Base-by-base conservation (phyloP, 2,329 filamentous ascomycete species). In the Rutstroemia sp. region DNA sequence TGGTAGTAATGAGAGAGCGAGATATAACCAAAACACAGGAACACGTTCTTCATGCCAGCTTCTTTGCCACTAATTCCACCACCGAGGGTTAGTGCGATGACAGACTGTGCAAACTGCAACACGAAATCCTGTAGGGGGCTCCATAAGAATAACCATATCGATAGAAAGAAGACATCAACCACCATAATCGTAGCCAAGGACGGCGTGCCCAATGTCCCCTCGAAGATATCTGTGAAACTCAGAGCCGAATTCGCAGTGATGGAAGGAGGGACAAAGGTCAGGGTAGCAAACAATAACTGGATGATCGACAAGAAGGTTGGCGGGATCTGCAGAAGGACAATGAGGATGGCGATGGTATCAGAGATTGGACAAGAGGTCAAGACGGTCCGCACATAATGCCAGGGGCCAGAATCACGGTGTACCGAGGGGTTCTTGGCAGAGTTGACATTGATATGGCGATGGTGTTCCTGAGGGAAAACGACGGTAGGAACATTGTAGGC, bases 321-420 rank as follows among this genome's bases (percentile, higher is more conserved):
- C 30, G 92, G 92, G 9, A 96, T 83, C 70, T 95, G 92, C 73
- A 96, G 88, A 64, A 97, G 82, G 66, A 96, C 88, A 73, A 96
- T 96, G 71, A 97, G 84, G 68, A 97, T 96, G 70, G 92, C 91
- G 73, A 96, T 89, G 59, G 92, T 96, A 75, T 97, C 92, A 75
- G 90, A 88, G 69, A 96, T 84, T 54, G 92, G 92, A 67, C 92
- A 92, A 52, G 91, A 90, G 67, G 84, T 85, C 70, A 97, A 82
- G 66, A 97, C 92, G 55, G 91, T 96, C 64, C 89, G 82, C 61
- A 88, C 87, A 62, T 95, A 78, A 65, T 88, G 85, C 64, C 95
- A 74, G 48, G 88, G 83, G 58, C 87, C 87, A 54, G 84, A 77
- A 69, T 87, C 83, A 64, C 84, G 84, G 68, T 88, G 86, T 54